A percentile compares a stretch with the other conserved stretches of the same genome.
Conservation (phyloP, 106 monocot genomes). For the Apostasia ramifera region DNA sequence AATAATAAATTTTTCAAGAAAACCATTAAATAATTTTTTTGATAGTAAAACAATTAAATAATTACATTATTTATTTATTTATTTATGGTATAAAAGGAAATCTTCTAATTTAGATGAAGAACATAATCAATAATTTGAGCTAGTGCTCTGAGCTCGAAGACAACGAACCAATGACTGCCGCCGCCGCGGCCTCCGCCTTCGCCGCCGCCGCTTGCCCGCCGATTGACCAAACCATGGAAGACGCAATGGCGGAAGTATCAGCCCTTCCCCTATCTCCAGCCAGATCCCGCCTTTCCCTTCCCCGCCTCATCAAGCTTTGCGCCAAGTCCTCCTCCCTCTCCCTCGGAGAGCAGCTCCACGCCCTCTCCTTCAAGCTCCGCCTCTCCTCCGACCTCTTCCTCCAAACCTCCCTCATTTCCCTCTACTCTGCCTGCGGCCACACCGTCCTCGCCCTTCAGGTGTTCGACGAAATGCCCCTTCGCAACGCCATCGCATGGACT, state of each 20-base stretch:
- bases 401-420: conserved; percentile 25
- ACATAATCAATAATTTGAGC: too few species aligned
- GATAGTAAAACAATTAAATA: too few species aligned
- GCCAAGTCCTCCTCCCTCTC: conserved; percentile 15
- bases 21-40: too few species aligned
- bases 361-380: conserved; percentile 26
- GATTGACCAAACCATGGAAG: neutral
- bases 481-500: conserved; percentile 20
- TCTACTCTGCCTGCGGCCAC: conserved; percentile 12
- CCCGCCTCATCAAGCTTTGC: conserved; percentile 30
- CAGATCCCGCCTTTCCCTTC: conserved; percentile 14
- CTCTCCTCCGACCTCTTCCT: conserved; percentile 26
- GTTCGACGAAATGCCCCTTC: conserved; percentile 26
- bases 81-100: too few species aligned
- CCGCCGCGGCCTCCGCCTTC: neutral
- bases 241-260: neutral
- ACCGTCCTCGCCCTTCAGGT: conserved; percentile 15
- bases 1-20: too few species aligned
- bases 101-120: too few species aligned
- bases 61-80: too few species aligned
- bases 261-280: neutral
- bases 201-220: neutral
- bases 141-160: too few species aligned
- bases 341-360: conserved; percentile 21
- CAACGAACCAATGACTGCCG: too few species aligned